phyloP scores from a whole-genome alignment of 345 rosid species.

The Trapa bicornis region DNA sequence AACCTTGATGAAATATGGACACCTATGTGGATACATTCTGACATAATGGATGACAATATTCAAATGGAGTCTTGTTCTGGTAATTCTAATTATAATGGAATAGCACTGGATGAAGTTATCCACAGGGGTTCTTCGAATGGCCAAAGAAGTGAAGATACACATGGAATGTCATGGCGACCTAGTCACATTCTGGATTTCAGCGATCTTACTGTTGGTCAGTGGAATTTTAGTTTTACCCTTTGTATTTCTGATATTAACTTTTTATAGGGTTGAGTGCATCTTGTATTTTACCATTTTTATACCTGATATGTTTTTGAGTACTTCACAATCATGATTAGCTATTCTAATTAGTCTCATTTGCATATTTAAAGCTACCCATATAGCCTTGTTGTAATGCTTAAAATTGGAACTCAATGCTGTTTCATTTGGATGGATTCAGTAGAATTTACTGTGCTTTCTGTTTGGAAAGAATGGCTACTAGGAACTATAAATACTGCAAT shows the following conservation, averaged over 20 bases:
- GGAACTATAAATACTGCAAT: not conserved
- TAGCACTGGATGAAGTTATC: conserved; percentile 6
- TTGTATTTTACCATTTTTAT: not conserved
- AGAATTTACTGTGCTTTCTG: not conserved
- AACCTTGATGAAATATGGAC: conserved; percentile 18
- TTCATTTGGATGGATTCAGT: too few species aligned
- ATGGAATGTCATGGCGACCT: conserved; percentile 47
- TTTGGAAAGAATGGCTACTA: not conserved
- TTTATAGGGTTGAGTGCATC: not conserved
- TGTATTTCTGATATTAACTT: not conserved
- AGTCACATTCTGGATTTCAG: conserved; percentile 78
- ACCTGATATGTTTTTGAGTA: not conserved
- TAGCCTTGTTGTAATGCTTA: too few species aligned
- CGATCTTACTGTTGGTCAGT: conserved; percentile 57
- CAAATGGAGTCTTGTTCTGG: conserved; percentile 45
- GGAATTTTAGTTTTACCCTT: not conserved
- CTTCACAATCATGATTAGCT: not conserved
- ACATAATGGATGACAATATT: conserved; percentile 89
- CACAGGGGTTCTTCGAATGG: not conserved
- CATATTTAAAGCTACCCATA: not conserved
- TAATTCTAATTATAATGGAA: conserved; percentile 13
- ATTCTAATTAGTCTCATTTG: not conserved
- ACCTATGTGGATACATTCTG: conserved; percentile 81
- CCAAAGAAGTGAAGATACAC: conserved; percentile 18
- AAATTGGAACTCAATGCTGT: too few species aligned